Conservation (phyloP, 2,329 filamentous ascomycete species). For the Nothophoma quercina region DNA sequence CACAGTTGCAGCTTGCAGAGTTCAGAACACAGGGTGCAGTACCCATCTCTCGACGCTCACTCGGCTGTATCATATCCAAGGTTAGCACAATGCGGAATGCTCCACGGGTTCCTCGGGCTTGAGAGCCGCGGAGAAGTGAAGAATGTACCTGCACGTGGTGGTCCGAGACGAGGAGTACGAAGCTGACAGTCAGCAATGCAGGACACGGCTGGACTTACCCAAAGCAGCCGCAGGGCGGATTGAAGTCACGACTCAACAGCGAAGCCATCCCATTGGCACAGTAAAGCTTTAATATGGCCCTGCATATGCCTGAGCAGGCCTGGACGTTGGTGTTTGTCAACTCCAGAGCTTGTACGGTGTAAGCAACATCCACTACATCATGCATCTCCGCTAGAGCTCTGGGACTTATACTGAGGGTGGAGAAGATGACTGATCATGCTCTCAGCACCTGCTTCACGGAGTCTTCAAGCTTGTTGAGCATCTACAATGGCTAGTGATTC, state of each 20-base stretch:
- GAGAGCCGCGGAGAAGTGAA: background rate
- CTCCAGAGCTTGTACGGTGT: background rate
- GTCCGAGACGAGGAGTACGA: background rate
- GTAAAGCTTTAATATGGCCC: too few species aligned
- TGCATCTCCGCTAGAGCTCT: too few species aligned
- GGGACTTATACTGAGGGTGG: too few species aligned
- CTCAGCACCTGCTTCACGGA: too few species aligned
- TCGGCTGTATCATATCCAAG: background rate
- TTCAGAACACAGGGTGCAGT: too few species aligned
- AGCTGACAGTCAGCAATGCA: conserved; percentile 10
- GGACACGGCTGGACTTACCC: conserved; percentile 4
- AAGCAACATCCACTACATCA: background rate
- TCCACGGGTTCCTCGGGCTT: too few species aligned
- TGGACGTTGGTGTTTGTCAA: background rate
- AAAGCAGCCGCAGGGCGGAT: background rate
- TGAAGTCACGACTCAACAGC: background rate
- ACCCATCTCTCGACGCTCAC: too few species aligned
- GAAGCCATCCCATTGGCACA: too few species aligned
- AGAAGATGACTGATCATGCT: background rate
- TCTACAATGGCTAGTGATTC: background rate
- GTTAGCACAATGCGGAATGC: too few species aligned
- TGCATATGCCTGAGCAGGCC: background rate
- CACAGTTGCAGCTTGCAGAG: too few species aligned
- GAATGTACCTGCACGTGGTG: background rate
- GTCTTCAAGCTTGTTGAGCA: background rate